A percentile compares a stretch with the other conserved stretches of the same genome.
phyloP scores from a whole-genome alignment of 352 stramenopile genomes.

The Aphanomyces cochlioides region DNA sequence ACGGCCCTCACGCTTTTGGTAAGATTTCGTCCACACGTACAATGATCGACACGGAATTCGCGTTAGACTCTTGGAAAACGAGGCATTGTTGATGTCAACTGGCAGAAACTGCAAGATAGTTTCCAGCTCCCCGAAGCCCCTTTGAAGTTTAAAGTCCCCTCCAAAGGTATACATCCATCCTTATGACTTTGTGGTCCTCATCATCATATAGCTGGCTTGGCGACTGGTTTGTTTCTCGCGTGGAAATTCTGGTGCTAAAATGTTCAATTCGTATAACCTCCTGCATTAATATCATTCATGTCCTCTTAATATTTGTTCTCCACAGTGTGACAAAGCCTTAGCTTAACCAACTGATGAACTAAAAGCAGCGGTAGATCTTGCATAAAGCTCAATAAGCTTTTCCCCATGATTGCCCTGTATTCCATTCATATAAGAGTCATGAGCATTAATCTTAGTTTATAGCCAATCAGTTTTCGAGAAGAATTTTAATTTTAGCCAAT shows the following conservation, averaged over 20 bases:
- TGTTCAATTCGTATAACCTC: background rate
- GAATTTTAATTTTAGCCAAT: background rate
- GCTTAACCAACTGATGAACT: background rate
- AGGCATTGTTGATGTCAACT: slow-evolving; percentile 11
- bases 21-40: background rate
- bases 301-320: background rate
- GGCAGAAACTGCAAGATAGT: slow-evolving; percentile 1
- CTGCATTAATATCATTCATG: background rate
- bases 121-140: background rate
- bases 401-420: too few species aligned
- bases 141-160: slow-evolving; percentile 9
- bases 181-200: background rate
- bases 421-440: too few species aligned
- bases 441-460: too few species aligned
- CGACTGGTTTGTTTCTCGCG: slow-evolving; percentile 1
- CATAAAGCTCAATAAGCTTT: too few species aligned
- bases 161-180: background rate
- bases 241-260: slow-evolving; percentile 18
- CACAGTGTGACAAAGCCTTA: background rate
- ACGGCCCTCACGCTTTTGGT: slow-evolving; percentile 4
- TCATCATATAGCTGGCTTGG: slow-evolving; percentile 2
- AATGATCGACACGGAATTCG: background rate
- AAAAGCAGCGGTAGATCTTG: too few species aligned
- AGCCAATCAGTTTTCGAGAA: too few species aligned
- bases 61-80: slow-evolving; percentile 8